Evolutionary conservation across 1,284 basidiomycete species (phyloP).

Genomic region (Malassezia dermatis): DNA sequence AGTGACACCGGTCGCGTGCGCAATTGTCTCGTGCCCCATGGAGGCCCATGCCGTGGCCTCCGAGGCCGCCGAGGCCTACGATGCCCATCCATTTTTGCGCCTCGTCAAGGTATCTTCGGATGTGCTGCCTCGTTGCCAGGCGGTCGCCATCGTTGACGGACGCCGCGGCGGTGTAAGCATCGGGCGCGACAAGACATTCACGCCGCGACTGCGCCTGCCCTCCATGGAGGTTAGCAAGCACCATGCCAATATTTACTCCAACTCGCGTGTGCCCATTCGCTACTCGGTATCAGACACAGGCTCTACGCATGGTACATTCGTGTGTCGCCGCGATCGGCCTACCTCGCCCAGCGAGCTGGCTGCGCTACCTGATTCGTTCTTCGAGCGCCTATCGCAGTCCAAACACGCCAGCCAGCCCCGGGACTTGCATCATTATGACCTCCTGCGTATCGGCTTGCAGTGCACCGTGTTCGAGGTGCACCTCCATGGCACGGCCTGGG

Average conservation of each 20-base stretch:
- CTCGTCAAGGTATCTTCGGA: constrained; percentile 21
- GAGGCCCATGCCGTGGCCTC: neutral
- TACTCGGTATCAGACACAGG: constrained; percentile 21
- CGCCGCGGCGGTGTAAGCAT: constrained; percentile 9
- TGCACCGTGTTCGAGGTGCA: constrained; percentile 18
- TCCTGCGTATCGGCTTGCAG: constrained; percentile 14
- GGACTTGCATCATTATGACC: constrained; percentile 11
- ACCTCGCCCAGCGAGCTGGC: neutral
- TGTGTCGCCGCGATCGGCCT: constrained; percentile 6
- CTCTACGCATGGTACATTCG: constrained; percentile 20
- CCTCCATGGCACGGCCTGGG: constrained; percentile 8
- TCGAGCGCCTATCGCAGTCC: constrained; percentile 11
- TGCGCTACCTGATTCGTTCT: neutral
- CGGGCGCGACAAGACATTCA: constrained; percentile 21
- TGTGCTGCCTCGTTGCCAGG: constrained; percentile 14
- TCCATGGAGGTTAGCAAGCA: constrained; percentile 27
- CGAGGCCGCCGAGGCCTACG: neutral
- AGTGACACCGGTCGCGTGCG: neutral
- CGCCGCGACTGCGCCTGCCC: constrained; percentile 21
- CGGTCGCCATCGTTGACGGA: constrained; percentile 19
- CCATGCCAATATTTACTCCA: constrained; percentile 21
- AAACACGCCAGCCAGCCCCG: constrained; percentile 18
- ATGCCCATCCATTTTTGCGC: constrained; percentile 12
- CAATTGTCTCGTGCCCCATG: neutral
- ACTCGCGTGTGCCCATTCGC: neutral